Percentiles rank a stretch among this genome's conserved stretches.
These are phyloP conservation scores for Phaeosphaeriaceae sp. DNA, from an alignment of 2,329 filamentous ascomycete genomes.

Conservation along the genomic window DNA sequence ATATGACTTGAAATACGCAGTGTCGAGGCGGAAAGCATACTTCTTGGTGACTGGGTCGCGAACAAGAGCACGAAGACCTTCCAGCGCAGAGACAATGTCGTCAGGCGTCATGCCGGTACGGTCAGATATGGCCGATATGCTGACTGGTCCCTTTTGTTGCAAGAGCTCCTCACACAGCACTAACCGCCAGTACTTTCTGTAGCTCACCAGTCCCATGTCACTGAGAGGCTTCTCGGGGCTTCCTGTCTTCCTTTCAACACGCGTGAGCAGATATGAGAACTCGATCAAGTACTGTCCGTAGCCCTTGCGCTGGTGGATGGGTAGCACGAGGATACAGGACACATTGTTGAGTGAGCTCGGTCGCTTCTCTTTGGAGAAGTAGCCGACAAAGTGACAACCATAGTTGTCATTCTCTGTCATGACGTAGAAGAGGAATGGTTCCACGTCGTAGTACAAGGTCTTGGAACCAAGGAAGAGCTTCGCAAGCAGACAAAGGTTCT, in stretches of 20 bases:
- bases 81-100: slow-evolving; percentile 92
- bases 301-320: slow-evolving; percentile 95
- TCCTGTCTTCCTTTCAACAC: slow-evolving; percentile 90
- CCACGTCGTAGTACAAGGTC: slow-evolving; percentile 96
- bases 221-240: slow-evolving; percentile 97
- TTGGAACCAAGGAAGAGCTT: slow-evolving; percentile 99
- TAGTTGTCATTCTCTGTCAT: slow-evolving; percentile 92
- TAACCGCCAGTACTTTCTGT: slow-evolving; percentile 95
- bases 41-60: slow-evolving; percentile 86
- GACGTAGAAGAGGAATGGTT: slow-evolving; percentile 96
- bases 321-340: slow-evolving; percentile 93
- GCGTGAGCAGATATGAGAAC: slow-evolving; percentile 95
- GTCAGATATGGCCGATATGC: slow-evolving; percentile 75
- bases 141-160: slow-evolving; percentile 64
- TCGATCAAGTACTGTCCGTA: slow-evolving; percentile 97
- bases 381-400: slow-evolving; percentile 97
- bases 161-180: slow-evolving; percentile 86
- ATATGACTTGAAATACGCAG: slow-evolving; percentile 85
- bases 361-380: slow-evolving; percentile 98
- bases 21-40: slow-evolving; percentile 89
- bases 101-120: slow-evolving; percentile 95
- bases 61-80: slow-evolving; percentile 87
- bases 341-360: slow-evolving; percentile 96
- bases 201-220: slow-evolving; percentile 97
- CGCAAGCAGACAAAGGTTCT: slow-evolving; percentile 93